phyloP scores from a whole-genome alignment of 257 asterid genomes.

The Capsicum chinense region DNA sequence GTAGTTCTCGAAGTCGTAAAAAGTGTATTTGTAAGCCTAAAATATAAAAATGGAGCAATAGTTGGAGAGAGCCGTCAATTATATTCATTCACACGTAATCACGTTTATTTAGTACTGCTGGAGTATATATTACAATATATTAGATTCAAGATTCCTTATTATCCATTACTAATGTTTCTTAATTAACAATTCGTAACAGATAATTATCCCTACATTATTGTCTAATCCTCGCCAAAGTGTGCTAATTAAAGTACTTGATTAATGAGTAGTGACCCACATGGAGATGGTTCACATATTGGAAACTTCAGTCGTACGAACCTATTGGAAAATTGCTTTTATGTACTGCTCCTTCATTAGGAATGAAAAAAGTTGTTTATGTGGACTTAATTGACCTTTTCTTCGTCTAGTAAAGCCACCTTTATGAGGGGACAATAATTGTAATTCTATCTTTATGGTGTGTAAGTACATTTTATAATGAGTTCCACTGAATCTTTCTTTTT shows the following conservation, averaged over 20 bases:
- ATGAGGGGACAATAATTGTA: neutral
- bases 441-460: neutral
- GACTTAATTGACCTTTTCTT: neutral
- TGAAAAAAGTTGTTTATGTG: neutral
- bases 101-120: neutral
- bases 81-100: conserved; percentile 16
- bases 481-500: neutral
- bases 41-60: neutral
- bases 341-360: no score
- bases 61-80: conserved; percentile 11
- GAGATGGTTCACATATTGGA: neutral
- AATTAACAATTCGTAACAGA: conserved; percentile 10
- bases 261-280: neutral
- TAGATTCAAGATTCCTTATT: conserved; percentile 31
- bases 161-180: conserved; percentile 3
- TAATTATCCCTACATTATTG: conserved; percentile 9
- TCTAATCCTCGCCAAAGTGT: neutral
- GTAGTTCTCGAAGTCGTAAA: neutral
- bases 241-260: neutral
- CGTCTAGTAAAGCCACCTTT: neutral
- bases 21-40: neutral
- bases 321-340: neutral
- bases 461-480: neutral
- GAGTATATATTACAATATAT: neutral
- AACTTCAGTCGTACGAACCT: neutral